A percentile compares a stretch with the other conserved stretches of the same genome.
phyloP scores from a whole-genome alignment of 768 basidiomycete species.

The Phlegmacium glaucopus region DNA sequence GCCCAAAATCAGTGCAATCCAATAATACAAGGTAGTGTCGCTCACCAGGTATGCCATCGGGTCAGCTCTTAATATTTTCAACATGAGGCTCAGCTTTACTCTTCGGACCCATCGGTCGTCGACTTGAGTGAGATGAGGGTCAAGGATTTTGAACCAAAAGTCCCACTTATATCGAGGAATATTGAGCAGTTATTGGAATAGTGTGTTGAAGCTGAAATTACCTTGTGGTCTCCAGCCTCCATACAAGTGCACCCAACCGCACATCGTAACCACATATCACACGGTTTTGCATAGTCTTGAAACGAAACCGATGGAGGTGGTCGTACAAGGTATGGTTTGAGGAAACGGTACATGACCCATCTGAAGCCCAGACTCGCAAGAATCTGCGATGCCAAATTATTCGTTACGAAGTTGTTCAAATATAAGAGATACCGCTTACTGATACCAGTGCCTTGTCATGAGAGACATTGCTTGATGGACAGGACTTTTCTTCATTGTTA shows the following conservation, averaged over 20 bases:
- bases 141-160: neutral
- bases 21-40: slow-evolving; percentile 1
- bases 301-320: slow-evolving; percentile 15
- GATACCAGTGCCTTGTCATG: slow-evolving; percentile 6
- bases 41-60: slow-evolving; percentile 58
- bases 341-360: neutral
- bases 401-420: too few relatives aligned
- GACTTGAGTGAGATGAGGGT: neutral
- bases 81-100: slow-evolving; percentile 62
- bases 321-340: slow-evolving; percentile 42
- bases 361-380: neutral
- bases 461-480: neutral
- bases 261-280: slow-evolving; percentile 61
- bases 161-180: slow-evolving; percentile 8
- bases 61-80: slow-evolving; percentile 49
- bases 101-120: slow-evolving; percentile 43
- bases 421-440: slow-evolving; percentile 1
- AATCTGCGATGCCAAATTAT: too few relatives aligned
- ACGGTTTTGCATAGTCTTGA: slow-evolving; percentile 27
- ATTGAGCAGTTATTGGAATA: neutral
- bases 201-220: slow-evolving; percentile 9
- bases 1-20: neutral
- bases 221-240: slow-evolving; percentile 32
- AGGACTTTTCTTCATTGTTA: slow-evolving; percentile 5
- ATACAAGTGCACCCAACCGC: slow-evolving; percentile 74